Evolutionary conservation across 164 flowering plant genomes (phyloP), one percentile per base, ranked within the genome.

Genomic region (Stephania cephalantha): DNA sequence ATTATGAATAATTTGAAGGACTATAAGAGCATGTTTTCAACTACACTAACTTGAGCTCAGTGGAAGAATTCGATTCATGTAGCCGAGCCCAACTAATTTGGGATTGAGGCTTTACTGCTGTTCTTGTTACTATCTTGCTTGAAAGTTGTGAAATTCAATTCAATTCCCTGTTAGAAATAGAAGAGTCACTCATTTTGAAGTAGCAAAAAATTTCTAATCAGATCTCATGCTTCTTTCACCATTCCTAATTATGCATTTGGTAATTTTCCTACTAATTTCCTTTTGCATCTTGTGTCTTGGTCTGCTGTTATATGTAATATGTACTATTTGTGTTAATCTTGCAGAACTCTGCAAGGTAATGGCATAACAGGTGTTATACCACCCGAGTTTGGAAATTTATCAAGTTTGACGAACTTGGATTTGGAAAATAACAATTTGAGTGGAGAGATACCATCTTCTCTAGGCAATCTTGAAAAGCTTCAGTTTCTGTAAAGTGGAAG

Each of bases 341-440:
- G 86, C 87, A 95, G 99, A 30, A 75, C 86, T 22, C 78, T 95
- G 84, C 95, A 86, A 86, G 97, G 94, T 74, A 92, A 89, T 83
- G 82, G 84, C 75, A 89, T 93, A 81, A 86, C 86, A 69, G 99
- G 98, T 80, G 81, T 78, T 76, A 93, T 95, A 83, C 99, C 99
- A 22, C 53, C 84, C 64, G 92, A 93, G 83, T 79, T 89, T 66
- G 98, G 98, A 61, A 86, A 89, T 75, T 81, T 95, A 81, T 79
- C 90, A 44, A 88, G 83, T 81, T 79, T 95, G 84, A 81, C 82
- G 42, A 87, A 58, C 81, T 86, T 93, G 86, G 87, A 89, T 82
- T 85, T 95, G 82, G 91, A 83, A 76, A 81, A 86, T 66, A 95
- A 93, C 76, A 86, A n/a, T 69, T 86, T 93, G 75, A 84, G 75